These are phyloP conservation scores for Populus deltoides DNA, from an alignment of 345 rosid genomes.

Conservation along the genomic window DNA sequence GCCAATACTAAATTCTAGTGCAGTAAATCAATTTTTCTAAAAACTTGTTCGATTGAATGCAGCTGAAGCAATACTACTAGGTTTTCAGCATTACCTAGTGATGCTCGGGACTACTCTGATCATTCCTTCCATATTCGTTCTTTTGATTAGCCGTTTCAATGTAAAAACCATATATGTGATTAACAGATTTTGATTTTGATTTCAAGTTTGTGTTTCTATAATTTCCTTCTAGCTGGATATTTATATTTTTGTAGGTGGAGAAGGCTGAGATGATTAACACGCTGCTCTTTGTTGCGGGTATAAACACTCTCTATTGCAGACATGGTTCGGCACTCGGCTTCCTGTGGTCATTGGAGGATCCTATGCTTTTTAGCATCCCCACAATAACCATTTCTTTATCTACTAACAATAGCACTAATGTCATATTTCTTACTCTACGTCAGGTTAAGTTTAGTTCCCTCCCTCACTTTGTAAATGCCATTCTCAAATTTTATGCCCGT, in stretches of 20 bases:
- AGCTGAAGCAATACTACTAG: constrained; percentile 65
- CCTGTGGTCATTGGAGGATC: constrained; percentile 88
- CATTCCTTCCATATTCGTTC: constrained; percentile 63
- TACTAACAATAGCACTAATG: constrained; percentile 16
- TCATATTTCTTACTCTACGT: constrained; percentile 41
- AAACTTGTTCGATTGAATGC: constrained; percentile 25
- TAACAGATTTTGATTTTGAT: background rate
- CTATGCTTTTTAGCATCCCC: constrained; percentile 70
- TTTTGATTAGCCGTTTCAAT: constrained; percentile 81
- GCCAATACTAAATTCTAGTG: background rate
- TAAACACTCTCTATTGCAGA: constrained; percentile 72
- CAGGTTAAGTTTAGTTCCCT: constrained; percentile 35
- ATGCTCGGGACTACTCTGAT: constrained; percentile 85
- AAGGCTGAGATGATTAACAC: constrained; percentile 80
- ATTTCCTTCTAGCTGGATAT: background rate
- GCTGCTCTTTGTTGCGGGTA: constrained; percentile 67
- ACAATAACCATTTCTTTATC: constrained; percentile 62
- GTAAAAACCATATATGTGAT: constrained; percentile 33
- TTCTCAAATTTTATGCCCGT: background rate
- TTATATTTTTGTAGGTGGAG: constrained; percentile 46
- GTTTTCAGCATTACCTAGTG: constrained; percentile 91
- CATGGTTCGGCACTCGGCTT: constrained; percentile 69
- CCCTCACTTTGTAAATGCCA: background rate
- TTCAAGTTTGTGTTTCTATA: background rate
- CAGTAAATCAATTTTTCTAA: background rate